Base-by-base conservation (phyloP, 352 stramenopile genomes). In the Pilasporangium apinafurcum region DNA sequence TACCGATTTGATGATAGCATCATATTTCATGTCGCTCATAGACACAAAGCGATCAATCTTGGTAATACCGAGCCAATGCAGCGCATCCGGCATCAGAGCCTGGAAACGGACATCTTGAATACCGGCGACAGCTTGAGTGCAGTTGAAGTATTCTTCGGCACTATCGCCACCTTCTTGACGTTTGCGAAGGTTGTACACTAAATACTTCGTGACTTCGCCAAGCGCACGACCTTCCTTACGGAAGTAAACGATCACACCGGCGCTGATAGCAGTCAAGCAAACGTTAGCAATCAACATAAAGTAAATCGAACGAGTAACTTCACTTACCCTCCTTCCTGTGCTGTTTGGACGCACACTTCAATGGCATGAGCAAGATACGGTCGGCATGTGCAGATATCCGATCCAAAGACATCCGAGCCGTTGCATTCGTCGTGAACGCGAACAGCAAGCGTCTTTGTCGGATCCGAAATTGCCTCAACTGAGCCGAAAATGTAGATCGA, bases 21-120 rank as follows among this genome's bases (percentile, higher is more conserved):
- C 92, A 78, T 99, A 99, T 63, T 99, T 99, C 96, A 99, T 99
- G 75, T 99, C 96, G 54, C 83, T 98, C 96, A 99, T 99, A 37
- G 87, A 97, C 35, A 98, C 88, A 43, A 98, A 97, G 49, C 87
- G 80, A 72, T 97, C 83, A 46, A 95, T 94, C 65, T 92, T 94
- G 13, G 68, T 95, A 52, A 95, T 97, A 39, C 96, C 96, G 18
- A 99, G 81, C 87, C 96, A 99, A 67, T 99, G 96, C n/a, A 99
- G 68, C 1, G 95, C 90, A 75, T 99, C 96, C 3, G 96, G 96
- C 96, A 99, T 99, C 18, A 99, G 63, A 3, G 96, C 95, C 66
- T 99, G 96, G 64, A 99, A 99, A 22, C 96, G 84, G 28, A 97
- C 96, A 53, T 99, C 96, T 53, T 98, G 89, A 37, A 99, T 96